Conservation (phyloP, 495 filamentous ascomycete species). For the Pyronema omphalodes region DNA sequence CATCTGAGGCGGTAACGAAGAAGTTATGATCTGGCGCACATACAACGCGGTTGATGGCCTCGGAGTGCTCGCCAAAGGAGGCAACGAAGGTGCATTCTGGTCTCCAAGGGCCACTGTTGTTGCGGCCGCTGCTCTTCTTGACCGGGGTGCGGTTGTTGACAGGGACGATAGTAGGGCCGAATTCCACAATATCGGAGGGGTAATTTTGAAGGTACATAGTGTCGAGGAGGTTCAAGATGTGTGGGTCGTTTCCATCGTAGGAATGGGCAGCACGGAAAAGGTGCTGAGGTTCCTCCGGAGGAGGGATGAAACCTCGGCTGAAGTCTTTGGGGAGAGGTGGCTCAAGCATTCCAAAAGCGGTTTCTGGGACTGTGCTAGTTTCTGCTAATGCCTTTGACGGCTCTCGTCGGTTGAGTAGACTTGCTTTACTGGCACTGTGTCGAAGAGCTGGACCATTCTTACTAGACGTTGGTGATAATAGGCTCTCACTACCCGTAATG, state of each 20-base stretch:
- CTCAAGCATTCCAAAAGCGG: slow-evolving; percentile 75
- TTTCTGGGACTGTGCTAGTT: slow-evolving; percentile 61
- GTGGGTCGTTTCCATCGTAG: slow-evolving; percentile 59
- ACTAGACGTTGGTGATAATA: slow-evolving; percentile 14
- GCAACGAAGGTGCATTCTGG: slow-evolving; percentile 71
- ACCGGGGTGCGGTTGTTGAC: slow-evolving; percentile 42
- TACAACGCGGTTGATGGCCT: slow-evolving; percentile 61
- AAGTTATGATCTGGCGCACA: slow-evolving; percentile 83
- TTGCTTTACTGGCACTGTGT: slow-evolving; percentile 64
- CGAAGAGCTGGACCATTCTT: slow-evolving; percentile 15
- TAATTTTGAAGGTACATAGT: slow-evolving; percentile 81
- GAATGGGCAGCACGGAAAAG: slow-evolving; percentile 24
- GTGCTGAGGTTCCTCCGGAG: slow-evolving; percentile 2
- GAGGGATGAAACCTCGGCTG: slow-evolving; percentile 21
- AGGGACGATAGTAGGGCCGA: slow-evolving; percentile 67
- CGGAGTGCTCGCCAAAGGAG: slow-evolving; percentile 73
- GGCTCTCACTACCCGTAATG: slow-evolving; percentile 12
- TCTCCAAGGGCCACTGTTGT: slow-evolving; percentile 40
- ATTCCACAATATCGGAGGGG: slow-evolving; percentile 58
- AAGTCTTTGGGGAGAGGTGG: slow-evolving; percentile 32
- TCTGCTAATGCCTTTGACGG: slow-evolving; percentile 64
- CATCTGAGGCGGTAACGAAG: slow-evolving; percentile 85
- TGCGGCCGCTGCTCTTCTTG: slow-evolving; percentile 34
- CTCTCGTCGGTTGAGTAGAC: slow-evolving; percentile 53
- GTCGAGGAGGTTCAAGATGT: slow-evolving; percentile 67